Evolutionary conservation across 1,139 yeast species (phyloP), one percentile per base, ranked within the genome.

Genomic region (Nakaseomyces glabratus): DNA sequence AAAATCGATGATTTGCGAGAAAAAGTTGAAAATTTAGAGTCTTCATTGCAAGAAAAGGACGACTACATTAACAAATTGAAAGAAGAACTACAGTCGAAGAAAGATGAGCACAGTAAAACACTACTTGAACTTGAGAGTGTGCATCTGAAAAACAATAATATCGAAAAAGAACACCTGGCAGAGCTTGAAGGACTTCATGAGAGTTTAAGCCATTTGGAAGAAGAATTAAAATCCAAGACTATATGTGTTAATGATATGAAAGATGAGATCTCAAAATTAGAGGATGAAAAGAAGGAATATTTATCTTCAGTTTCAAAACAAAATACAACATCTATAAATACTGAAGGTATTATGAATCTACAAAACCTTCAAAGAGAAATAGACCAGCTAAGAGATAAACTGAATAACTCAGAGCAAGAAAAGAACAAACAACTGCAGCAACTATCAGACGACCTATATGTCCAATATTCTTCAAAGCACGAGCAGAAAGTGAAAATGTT

Each of bases 391-490:
- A 26, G 42, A 15, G 44, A 42, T 20, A 45, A 62, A 29, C 36
- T 63, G n/a, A 49, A 47, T 16, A 55, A 53, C 2, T 46, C 38
- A 41, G 45, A 45, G 21, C 40, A 43, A 9, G 69, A 67, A n/a
- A 61, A 71, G 3, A 73, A 68, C 40, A 61, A 65, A 33, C 66
- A 71, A 43, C 58, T 77, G 20, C 73, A 73, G 40, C 67, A 69
- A 44, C 60, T 79, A 26, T 78, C 85, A 0, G 77, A 75, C 41
- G 82, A 76, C 45, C 61, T 80, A 10, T 80, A 79, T 48, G 63
- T 68, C 16, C 84, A 77, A 48, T 80, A 80, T 51, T 69, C 81
- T 3, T 71, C 75, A 34, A 80, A 80, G 49, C 90, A 81, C 49
- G 80, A 73, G 45, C 68, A 69, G 39, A 79, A 79, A 47, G 77